Percentiles rank a stretch among this genome's conserved stretches.
Evolutionary conservation across 306 rosid genomes (phyloP).

Genomic region (Casuarina equisetifolia): DNA sequence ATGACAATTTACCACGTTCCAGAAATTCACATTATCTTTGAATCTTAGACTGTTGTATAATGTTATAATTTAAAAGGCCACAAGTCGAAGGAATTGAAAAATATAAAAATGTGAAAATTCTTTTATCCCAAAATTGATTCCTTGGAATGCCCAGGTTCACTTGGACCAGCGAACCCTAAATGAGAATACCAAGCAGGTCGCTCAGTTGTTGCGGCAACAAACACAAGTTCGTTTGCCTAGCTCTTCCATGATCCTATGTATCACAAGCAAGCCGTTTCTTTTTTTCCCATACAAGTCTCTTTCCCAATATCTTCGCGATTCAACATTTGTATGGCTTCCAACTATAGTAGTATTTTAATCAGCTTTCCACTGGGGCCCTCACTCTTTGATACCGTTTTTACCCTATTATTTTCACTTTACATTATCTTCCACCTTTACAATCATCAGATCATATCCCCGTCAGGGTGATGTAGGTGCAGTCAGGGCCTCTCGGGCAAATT

Average conservation of each 20-base stretch:
- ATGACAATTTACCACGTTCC: not conserved
- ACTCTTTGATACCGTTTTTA: not conserved
- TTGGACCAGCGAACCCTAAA: not conserved
- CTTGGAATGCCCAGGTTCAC: not conserved
- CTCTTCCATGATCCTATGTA: not conserved
- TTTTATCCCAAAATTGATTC: not conserved
- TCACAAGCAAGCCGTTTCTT: not conserved
- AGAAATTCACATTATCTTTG: not conserved
- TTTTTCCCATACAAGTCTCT: not conserved
- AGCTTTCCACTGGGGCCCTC: not conserved
- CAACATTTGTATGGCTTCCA: not conserved
- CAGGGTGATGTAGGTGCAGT: not conserved
- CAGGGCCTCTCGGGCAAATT: not conserved
- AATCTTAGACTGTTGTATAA: no score
- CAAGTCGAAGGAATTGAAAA: not conserved
- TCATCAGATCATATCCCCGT: not conserved
- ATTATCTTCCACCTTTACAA: conserved; percentile 5
- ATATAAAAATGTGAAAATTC: not conserved
- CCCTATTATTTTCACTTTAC: not conserved
- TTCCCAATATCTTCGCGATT: not conserved
- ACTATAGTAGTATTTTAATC: not conserved
- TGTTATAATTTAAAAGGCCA: no score
- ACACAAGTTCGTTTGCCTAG: not conserved
- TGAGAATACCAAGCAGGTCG: not conserved
- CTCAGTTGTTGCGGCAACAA: not conserved